Evolutionary conservation across 1,139 yeast genomes (phyloP), one percentile per base, ranked within the genome.

Genomic region (Candida sp.): DNA sequence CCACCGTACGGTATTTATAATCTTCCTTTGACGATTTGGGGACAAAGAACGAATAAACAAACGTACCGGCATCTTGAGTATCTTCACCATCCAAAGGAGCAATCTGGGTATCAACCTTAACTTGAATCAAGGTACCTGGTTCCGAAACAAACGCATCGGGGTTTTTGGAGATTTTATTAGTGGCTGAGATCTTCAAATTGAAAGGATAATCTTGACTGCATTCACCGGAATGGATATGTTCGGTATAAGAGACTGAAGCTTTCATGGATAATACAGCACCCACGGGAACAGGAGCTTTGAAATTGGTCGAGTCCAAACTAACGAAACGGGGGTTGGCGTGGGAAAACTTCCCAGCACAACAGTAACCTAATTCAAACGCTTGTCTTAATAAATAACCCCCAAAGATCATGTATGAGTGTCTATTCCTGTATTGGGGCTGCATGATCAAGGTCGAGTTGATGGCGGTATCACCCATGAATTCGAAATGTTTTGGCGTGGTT

Each of bases 361-460:
- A 87, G 62, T 90, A 90, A 2, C 96, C 97, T 55, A 90, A 77
- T 63, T 90, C 97, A 63, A 90, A 90, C 4, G 96, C 82, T 66
- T 89, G 96, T 63, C 97, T 82, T 69, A 90, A 78, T 57, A 90
- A 70, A 58, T 90, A 90, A 23, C 97, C 97, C 52, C 97, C 97
- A 62, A 90, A 90, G 42, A 90, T 87, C 91, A 90, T 89, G 64
- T 86, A 87, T 8, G 95, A 87, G 60, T 90, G 97, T 61, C 96
- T 80, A 70, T 90, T 90, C 65, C 97, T 80, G 67, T 89, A 90
- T 67, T 90, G 97, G 2, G 97, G 97, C 67, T 90, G 97, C 95
- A 90, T 91, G 65, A 90, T 83, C 54, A 84, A 74, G 5, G 97
- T 87, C 6, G 95, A 86, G 43, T 77, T 71, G 45, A 87, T 76